Base-by-base conservation (phyloP, 78 protist genomes). In the Cavenderia fasciculata region DNA sequence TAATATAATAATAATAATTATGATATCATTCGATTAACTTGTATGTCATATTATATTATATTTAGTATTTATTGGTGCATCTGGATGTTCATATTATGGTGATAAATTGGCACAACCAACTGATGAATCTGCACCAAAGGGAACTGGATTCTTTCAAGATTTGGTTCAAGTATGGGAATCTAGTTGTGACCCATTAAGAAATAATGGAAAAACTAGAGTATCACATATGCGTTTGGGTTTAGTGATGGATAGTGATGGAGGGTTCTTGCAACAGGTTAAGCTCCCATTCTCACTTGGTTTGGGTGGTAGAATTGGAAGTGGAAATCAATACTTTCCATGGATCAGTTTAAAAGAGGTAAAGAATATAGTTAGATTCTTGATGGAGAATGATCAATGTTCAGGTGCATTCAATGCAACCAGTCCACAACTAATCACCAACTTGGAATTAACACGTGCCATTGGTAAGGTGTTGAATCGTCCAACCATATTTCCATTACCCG, bases 71-170 rank as follows among this genome's bases (percentile, higher is more conserved):
- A 73, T 73, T 2, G 49, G 56, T 11, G 82, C 82, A 14, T 36
- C 56, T 14, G 82, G 82, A 18, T 73, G 82, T 14, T 54, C 82
- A 11, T 54, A 54, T 23, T 73, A 73, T 73, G 82, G 82, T 54
- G 38, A 19, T 38, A 29, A 73, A 38, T 29, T 49, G 2, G 49
- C 31, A 38, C 29, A 38, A 11, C 82, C 82, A 7, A 51, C 38
- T 1, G 82, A 73, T 25, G 82, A 73, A 73, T 73, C 12, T 27
- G 2, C 82, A 54, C 68, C 68, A 54, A 73, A 73, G 38, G 82
- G 82, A 18, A 33, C 25, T 14, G 82, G 82, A 31, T 73, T 73
- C 66, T 73, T 73, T 34, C 34, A 63, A 7, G 66, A 73, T 25
- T 63, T 73, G 0, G 82, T 73, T 18, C 69, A 73, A 23, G 54